Base-by-base conservation (phyloP, 106 monocot genomes). In the Dendrobium officinale region DNA sequence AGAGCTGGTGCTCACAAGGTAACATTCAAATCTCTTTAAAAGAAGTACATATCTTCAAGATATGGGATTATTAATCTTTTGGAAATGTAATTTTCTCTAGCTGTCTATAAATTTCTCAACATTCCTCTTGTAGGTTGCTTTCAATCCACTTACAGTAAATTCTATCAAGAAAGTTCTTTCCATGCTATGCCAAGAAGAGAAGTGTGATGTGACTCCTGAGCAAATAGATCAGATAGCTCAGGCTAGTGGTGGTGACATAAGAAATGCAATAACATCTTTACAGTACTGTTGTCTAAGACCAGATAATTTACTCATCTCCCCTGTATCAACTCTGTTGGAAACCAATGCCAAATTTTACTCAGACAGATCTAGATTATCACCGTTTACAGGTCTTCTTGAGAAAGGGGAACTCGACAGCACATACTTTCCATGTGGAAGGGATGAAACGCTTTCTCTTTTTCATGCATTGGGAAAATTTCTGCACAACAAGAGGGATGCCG, bases 391-490 rank as follows among this genome's bases (percentile, higher is more conserved):
- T 42, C 37, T 55, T n/a, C 20, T 37, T 44, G 68, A 44, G 22
- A 79, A 70, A 37, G 47, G 72, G 42, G 66, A 70, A 49, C 49
- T 19, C 40, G 48, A 67, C 49, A n/a, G 40, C 19, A 11, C 83
- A 31, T 43, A 67, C 11, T 77, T 85, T 44, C 43, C 90, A 83
- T 84, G 79, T 82, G 97, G 94, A 75, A 91, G 87, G 85, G 99
- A 99, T 86, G 91, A 99, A 79, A 89, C 88, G 40, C 85, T 99
- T 44, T 82, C 90, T 48, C 77, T 99, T 55, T 99, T 93, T 81
- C 99, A 99, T 86, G 99, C 99, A 9, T 78, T 99, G 84, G 99
- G 99, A 48, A 99, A 99, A 80, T 95, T 99, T 87, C 84, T 99
- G 40, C 99, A 99, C 87, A 99, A 99, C 79, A 99, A 99, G 77